Evolutionary conservation across 495 filamentous ascomycete genomes (phyloP).

Genomic region (Penicillium pancosmium): DNA sequence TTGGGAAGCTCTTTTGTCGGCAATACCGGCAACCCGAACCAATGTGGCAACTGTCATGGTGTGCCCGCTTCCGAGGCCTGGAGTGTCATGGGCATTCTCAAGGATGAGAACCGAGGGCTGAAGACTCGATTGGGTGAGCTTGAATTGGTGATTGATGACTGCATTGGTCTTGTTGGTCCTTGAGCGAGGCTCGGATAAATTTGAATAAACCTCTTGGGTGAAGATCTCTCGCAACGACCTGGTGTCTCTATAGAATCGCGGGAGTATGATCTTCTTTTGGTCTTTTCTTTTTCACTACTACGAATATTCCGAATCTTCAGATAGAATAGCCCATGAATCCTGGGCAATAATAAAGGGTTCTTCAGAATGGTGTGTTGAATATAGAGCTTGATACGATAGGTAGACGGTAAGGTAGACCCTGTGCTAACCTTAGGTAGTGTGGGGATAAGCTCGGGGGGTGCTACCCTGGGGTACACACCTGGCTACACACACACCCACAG

Average conservation of each 20-base stretch:
- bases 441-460: constrained; percentile 27
- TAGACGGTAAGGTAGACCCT: constrained; percentile 15
- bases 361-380: neutral
- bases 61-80: constrained; percentile 67
- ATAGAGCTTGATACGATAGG: neutral
- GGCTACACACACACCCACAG: constrained; percentile 18
- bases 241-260: constrained; percentile 20
- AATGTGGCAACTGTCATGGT: constrained; percentile 64
- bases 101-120: constrained; percentile 72
- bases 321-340: constrained; percentile 2
- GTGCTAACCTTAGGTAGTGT: constrained; percentile 17
- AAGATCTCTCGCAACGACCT: constrained; percentile 13
- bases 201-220: constrained; percentile 3
- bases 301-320: constrained; percentile 1
- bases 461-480: constrained; percentile 19
- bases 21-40: constrained; percentile 28
- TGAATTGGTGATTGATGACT: constrained; percentile 71
- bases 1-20: constrained; percentile 38
- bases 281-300: neutral
- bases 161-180: constrained; percentile 63
- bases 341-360: neutral
- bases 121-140: constrained; percentile 69
- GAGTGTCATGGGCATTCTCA: constrained; percentile 68
- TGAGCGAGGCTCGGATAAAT: constrained; percentile 15
- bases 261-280: constrained; percentile 1